Evolutionary conservation across 345 rosid species (phyloP), one percentile per base, ranked within the genome.

Genomic region (Clausena lansium): DNA sequence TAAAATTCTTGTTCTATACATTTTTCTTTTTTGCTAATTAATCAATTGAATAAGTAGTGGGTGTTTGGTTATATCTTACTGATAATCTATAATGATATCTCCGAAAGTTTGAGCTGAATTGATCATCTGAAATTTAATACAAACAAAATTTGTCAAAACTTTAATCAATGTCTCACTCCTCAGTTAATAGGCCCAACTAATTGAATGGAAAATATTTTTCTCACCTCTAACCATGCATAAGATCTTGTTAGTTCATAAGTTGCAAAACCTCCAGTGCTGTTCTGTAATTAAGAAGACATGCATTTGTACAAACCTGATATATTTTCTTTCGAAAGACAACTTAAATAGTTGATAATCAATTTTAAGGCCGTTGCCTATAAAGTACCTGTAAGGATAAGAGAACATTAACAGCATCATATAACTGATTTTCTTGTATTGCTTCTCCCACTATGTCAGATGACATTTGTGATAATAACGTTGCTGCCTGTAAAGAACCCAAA

Each of bases 241-340:
- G 97, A 91, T 87, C 97, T 86, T 9, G 95, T 89, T 50, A 84
- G 94, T 81, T 93, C 98, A 74, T 89, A 93, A 1, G 98, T 83
- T 3, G 94, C 93, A 83, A 90, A 90, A 3, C 98, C 98, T 52
- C 98, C 96, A 82, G 80, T 88, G 0, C 70, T 66, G 68, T 91
- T 91, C 94, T 93, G 81, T 9, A 36, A 68, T 27, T 8, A 64
- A 33, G 10, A 45, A 45, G 50, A 45, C 50, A 45, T 13, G 50
- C 50, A 45, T 45, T 45, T 45, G 17, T 13, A 13, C 15, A 45
- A 45, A 13, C 50, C 50, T 45, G 50, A 45, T 45, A 45, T 13
- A 4, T 45, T 45, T 45, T 45, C 50, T 45, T 45, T 0, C 50
- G 5, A 45, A 45, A 45, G 50, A 45, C 50, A 13, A 45, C 11